Evolutionary conservation across 164 flowering plant genomes (phyloP), one percentile per base, ranked within the genome.

Genomic region (Annona cherimola): DNA sequence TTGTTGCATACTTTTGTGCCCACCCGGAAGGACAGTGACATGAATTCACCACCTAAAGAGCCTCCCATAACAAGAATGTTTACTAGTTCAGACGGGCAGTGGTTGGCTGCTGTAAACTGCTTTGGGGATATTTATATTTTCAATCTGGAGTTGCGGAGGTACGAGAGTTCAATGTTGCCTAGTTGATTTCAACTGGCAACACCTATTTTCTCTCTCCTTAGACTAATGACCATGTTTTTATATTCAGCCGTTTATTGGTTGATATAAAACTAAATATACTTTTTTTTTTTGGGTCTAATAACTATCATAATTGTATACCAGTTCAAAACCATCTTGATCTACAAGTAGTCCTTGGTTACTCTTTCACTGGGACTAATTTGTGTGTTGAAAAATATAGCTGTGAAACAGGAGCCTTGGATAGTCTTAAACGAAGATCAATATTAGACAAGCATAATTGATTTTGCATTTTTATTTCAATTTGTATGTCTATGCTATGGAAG

Each of bases 21-120:
- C 43, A 73, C 82, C 69, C 84, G 89, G 61, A 82, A 82, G 69
- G 85, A 86, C 70, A 71, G 73, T 61, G 85, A 79, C 74, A 78
- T 83, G n/a, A 74, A 79, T 71, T 59, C 75, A 39, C 83, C 85
- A 39, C 92, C 93, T n/a, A 81, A 73, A 71, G 97, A 95, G 79
- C 98, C 96, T 72, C 99, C 97, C 40, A 88, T 95, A 67, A 91
- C 94, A 63, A 95, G 78, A 76, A 73, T 95, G 87, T 87, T 85
- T 69, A 82, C 88, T 12, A 92, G 99, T 77, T 78, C 79, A 67
- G 91, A 95, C 83, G 98, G 94, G 57, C 92, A 88, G 79, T 95
- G 98, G 99, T 72, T 95, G 76, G 96, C 98, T 75, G 90, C 97
- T 41, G 74, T 91, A 71, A 93, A 90, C 77, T 93, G 96, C 80